phyloP scores from a whole-genome alignment of 1,284 basidiomycete species.

The Apiotrichum gracile region DNA sequence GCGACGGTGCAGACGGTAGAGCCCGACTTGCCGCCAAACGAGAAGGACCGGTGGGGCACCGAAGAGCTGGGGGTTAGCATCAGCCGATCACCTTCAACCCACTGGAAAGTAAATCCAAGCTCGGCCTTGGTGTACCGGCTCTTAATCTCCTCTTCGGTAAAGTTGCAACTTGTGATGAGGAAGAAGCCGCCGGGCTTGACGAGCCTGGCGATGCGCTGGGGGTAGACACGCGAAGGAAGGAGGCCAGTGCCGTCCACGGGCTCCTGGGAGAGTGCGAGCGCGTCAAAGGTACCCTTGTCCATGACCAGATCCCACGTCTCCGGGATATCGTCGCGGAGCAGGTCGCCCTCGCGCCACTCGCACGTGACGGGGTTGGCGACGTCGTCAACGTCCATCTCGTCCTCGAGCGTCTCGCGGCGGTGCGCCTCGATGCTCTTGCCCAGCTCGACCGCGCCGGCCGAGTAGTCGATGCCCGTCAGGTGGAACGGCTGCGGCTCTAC shows the following conservation, averaged over 20 bases:
- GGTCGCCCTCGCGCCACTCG: slow-evolving; percentile 39
- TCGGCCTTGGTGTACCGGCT: slow-evolving; percentile 31
- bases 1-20: slow-evolving; percentile 46
- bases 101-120: slow-evolving; percentile 38
- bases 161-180: slow-evolving; percentile 49
- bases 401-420: slow-evolving; percentile 21
- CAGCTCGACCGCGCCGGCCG: slow-evolving; percentile 27
- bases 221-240: slow-evolving; percentile 42
- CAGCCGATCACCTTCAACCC: slow-evolving; percentile 4
- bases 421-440: slow-evolving; percentile 29
- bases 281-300: slow-evolving; percentile 48
- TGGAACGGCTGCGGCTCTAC: slow-evolving; percentile 24
- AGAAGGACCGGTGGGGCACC: slow-evolving; percentile 44
- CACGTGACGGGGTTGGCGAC: slow-evolving; percentile 30
- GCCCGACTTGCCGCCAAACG: slow-evolving; percentile 45
- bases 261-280: slow-evolving; percentile 38
- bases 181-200: slow-evolving; percentile 43
- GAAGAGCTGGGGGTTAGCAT: slow-evolving; percentile 30
- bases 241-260: slow-evolving; percentile 23
- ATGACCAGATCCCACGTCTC: slow-evolving; percentile 46
- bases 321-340: slow-evolving; percentile 32
- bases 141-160: slow-evolving; percentile 47
- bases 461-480: slow-evolving; percentile 47
- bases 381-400: slow-evolving; percentile 32
- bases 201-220: slow-evolving; percentile 36